Evolutionary conservation across 495 filamentous ascomycete genomes (phyloP).

Genomic region (Aspergillus ostianus): DNA sequence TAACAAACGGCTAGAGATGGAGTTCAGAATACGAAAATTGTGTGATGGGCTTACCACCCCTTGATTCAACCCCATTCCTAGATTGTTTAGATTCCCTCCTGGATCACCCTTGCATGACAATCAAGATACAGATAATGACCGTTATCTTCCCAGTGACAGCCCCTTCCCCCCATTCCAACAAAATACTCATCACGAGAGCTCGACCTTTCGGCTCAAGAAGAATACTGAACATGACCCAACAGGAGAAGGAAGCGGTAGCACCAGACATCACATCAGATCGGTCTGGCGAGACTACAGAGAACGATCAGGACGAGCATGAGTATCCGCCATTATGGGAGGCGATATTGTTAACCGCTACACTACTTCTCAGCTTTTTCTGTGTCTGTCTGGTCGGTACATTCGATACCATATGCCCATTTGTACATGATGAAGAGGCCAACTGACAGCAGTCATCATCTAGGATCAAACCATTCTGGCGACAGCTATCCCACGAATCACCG

Average conservation of each 20-base stretch:
- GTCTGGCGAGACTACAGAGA: neutral
- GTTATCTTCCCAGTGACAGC: too few species aligned
- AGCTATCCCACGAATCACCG: constrained; percentile 48
- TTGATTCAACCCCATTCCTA: too few species aligned
- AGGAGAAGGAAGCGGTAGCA: neutral
- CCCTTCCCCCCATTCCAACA: too few species aligned
- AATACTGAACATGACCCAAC: neutral
- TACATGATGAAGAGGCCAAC: neutral
- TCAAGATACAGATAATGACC: too few species aligned
- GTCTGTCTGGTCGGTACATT: neutral
- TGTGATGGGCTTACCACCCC: too few species aligned
- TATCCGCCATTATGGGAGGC: neutral
- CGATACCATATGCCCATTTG: neutral
- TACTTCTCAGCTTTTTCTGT: neutral
- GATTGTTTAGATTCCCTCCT: too few species aligned
- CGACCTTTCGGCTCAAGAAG: too few species aligned
- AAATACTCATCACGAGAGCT: neutral
- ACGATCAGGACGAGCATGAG: neutral
- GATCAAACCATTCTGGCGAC: constrained; percentile 35
- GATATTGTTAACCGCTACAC: neutral
- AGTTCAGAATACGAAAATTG: too few species aligned
- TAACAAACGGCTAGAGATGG: too few species aligned
- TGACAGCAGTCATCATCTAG: neutral
- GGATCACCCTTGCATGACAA: too few species aligned
- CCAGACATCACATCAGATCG: neutral